These are phyloP conservation scores for Saturnispora gosingensis DNA, from an alignment of 805 yeast species.

Conservation along the genomic window DNA sequence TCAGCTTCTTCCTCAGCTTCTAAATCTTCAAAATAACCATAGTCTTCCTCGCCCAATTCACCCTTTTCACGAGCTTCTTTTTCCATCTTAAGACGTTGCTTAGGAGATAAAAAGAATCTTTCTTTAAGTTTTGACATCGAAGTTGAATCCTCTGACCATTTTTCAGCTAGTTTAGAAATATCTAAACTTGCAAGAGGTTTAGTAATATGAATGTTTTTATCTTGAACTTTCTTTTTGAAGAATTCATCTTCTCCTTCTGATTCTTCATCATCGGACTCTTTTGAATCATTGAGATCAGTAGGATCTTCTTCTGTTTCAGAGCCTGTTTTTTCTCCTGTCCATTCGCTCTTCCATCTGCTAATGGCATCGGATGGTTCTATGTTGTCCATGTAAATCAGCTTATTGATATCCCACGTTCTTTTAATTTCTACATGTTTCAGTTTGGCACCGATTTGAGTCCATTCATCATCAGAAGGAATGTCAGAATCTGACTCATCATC, in stretches of 20 bases:
- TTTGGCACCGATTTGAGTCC: conserved; percentile 48
- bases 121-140: conserved; percentile 34
- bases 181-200: conserved; percentile 20
- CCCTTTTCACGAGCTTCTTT: conserved; percentile 22
- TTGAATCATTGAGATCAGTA: conserved; percentile 28
- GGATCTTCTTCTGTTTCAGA: conserved; percentile 28
- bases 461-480: conserved; percentile 30
- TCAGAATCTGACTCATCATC: conserved; percentile 46
- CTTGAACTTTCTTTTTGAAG: conserved; percentile 37
- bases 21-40: conserved; percentile 33
- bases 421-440: conserved; percentile 42
- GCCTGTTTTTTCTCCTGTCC: conserved; percentile 10
- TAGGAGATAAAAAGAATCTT: conserved; percentile 50
- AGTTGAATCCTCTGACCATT: conserved; percentile 32
- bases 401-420: conserved; percentile 70
- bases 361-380: conserved; percentile 66
- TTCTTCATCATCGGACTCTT: conserved; percentile 26
- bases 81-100: conserved; percentile 26
- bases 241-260: conserved; percentile 43
- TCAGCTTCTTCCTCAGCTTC: conserved; percentile 26
- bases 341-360: conserved; percentile 58
- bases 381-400: conserved; percentile 70
- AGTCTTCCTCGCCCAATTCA: conserved; percentile 18
- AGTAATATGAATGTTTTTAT: conserved; percentile 24
- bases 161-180: conserved; percentile 35